These are phyloP conservation scores for Melampsora americana DNA, from an alignment of 1,284 basidiomycete species.

Conservation along the genomic window DNA sequence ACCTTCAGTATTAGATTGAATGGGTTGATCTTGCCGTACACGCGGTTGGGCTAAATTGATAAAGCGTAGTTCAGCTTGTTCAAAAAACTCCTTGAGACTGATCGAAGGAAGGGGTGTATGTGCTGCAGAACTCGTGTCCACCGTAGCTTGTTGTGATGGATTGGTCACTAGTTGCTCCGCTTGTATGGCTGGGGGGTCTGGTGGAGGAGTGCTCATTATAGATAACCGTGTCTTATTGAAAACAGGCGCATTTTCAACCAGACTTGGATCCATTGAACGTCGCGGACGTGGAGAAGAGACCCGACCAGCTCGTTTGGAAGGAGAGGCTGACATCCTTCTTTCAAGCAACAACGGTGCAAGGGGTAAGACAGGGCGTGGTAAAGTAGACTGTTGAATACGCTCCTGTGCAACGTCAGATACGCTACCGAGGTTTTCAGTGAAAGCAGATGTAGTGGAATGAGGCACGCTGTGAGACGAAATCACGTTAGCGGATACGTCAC, in stretches of 20 bases:
- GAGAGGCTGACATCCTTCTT: neutral
- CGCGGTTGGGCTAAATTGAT: slow-evolving; percentile 37
- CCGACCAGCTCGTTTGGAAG: slow-evolving; percentile 3
- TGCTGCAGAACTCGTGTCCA: neutral
- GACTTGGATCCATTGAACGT: neutral
- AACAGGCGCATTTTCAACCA: neutral
- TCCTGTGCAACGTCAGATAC: neutral
- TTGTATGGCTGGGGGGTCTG: neutral
- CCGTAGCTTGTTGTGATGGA: neutral
- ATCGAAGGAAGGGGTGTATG: slow-evolving; percentile 8
- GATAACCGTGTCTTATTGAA: neutral
- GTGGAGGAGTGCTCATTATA: neutral
- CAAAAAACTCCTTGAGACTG: slow-evolving; percentile 37
- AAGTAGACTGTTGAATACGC: neutral
- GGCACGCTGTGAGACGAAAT: neutral
- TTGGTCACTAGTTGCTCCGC: neutral
- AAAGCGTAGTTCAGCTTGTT: slow-evolving; percentile 42
- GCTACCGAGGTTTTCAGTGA: neutral
- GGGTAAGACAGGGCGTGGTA: neutral
- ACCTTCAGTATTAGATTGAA: neutral
- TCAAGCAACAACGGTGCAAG: neutral
- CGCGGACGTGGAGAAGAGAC: neutral
- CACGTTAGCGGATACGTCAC: neutral
- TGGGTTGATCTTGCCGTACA: slow-evolving; percentile 22
- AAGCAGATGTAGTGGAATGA: neutral